Base-by-base conservation (phyloP, 2,329 filamentous ascomycete genomes). In the Neurospora crassa region DNA sequence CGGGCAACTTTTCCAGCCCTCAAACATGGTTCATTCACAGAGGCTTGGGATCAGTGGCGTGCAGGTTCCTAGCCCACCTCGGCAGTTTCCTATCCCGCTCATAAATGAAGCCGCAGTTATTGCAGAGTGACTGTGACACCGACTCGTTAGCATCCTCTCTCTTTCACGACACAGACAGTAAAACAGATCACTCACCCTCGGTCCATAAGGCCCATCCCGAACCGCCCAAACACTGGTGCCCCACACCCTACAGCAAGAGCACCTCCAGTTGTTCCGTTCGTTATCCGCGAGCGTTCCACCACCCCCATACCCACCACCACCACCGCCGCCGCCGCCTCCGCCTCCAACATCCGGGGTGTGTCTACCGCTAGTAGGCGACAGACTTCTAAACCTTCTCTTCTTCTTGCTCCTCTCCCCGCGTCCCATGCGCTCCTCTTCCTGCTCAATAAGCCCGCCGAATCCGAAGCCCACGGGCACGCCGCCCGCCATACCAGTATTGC, bases 211-310 rank as follows among this genome's bases (percentile, higher is more conserved):
- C 34, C 96, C 96, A 81, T 98, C 94, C 76, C 96, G 87, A 3
- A 98, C 95, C 68, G 93, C 94, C 96, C 96, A 99, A 10, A 97
- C 93, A 40, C 93, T 92, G 68, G 91, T 91, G 18, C 95, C 96
- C 89, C 92, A 95, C 42, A 97, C 89, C 72, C 87, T 86, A 80
- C 96, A 99, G 81, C 98, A 95, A 67, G 85, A 85, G 82, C 96
- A 99, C 73, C 93, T 88, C 96, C 96, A 99, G 63, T 86, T 90
- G 74, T 88, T 85, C 76, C 94, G 87, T 83, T 98, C 96, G 77
- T 87, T 87, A 70, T 96, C 93, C 1, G 89, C 89, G 70, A 96
- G 84, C 40, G 91, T 83, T 67, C 89, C 86, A 71, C 87, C 83
- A 59, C 89, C 87, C 47, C 90, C 88, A 74, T 90, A 91, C 11